Evolutionary conservation across 2,329 filamentous ascomycete genomes (phyloP).

Genomic region (Penicillium sp.): DNA sequence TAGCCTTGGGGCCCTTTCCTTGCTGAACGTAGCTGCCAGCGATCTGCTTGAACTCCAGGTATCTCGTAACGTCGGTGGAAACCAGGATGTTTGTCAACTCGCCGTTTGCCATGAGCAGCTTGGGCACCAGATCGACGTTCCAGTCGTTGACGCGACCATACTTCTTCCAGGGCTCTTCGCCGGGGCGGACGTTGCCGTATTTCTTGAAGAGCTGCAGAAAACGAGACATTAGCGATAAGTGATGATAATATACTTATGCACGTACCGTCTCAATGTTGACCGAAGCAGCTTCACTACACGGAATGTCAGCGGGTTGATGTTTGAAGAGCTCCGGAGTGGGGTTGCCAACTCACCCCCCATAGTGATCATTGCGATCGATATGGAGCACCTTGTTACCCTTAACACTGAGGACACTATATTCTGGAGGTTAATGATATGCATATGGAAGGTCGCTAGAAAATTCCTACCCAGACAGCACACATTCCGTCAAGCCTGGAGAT

Average conservation of each 20-base stretch:
- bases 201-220: slow-evolving; percentile 87
- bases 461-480: slow-evolving; percentile 91
- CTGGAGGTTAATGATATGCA: slow-evolving; percentile 25
- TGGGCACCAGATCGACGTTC: slow-evolving; percentile 98
- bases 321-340: slow-evolving; percentile 22
- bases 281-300: slow-evolving; percentile 82
- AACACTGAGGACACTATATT: slow-evolving; percentile 82
- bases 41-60: slow-evolving; percentile 92
- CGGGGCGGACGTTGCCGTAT: slow-evolving; percentile 79
- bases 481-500: slow-evolving; percentile 86
- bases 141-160: slow-evolving; percentile 97
- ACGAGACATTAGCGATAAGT: slow-evolving; percentile 28
- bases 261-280: slow-evolving; percentile 92
- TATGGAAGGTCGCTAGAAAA: slow-evolving; percentile 2
- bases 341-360: slow-evolving; percentile 77
- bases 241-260: slow-evolving; percentile 12
- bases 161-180: slow-evolving; percentile 95
- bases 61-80: slow-evolving; percentile 87
- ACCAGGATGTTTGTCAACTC: slow-evolving; percentile 98
- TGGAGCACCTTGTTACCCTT: slow-evolving; percentile 99
- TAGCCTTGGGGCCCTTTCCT: slow-evolving; percentile 78
- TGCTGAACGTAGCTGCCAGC: slow-evolving; percentile 97
- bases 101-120: slow-evolving; percentile 97
- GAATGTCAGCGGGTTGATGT: slow-evolving; percentile 30
- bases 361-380: slow-evolving; percentile 98